These are phyloP conservation scores for Didymella glomerata DNA, from an alignment of 2,329 filamentous ascomycete species.

Conservation along the genomic window DNA sequence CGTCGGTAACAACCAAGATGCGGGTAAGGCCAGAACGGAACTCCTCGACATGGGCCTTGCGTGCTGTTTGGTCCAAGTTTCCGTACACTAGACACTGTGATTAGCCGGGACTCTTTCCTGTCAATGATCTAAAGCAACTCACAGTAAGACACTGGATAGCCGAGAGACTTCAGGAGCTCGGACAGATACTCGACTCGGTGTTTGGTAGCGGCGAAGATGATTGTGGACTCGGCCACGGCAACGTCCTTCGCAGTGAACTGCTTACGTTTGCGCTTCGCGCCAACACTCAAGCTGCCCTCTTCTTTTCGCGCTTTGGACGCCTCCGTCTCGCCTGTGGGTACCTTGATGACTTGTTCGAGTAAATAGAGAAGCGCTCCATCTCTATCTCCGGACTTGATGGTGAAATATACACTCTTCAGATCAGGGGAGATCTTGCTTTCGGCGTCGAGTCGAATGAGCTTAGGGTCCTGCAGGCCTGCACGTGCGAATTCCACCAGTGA, in stretches of 20 bases:
- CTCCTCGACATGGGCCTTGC: slow-evolving; percentile 89
- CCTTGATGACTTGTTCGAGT: slow-evolving; percentile 89
- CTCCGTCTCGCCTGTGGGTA: slow-evolving; percentile 75
- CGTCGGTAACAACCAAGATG: slow-evolving; percentile 94
- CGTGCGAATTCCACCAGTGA: slow-evolving; percentile 95
- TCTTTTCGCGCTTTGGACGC: slow-evolving; percentile 57
- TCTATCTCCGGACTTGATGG: slow-evolving; percentile 90
- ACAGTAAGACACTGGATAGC: slow-evolving; percentile 85
- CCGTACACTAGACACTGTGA: slow-evolving; percentile 72
- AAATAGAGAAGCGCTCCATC: slow-evolving; percentile 91
- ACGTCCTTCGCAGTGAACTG: slow-evolving; percentile 68
- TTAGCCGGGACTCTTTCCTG: background rate
- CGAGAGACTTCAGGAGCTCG: slow-evolving; percentile 77
- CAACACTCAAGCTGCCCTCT: slow-evolving; percentile 54
- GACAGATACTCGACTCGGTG: slow-evolving; percentile 96
- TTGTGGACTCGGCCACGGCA: slow-evolving; percentile 89
- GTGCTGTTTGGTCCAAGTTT: slow-evolving; percentile 90
- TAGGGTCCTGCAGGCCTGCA: slow-evolving; percentile 91
- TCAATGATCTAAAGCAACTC: slow-evolving; percentile 10
- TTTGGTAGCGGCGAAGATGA: slow-evolving; percentile 93
- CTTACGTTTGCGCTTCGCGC: slow-evolving; percentile 77
- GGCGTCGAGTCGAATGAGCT: slow-evolving; percentile 86
- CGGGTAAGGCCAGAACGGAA: slow-evolving; percentile 86
- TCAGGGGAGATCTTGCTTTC: slow-evolving; percentile 97
- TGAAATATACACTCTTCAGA: slow-evolving; percentile 94